A percentile compares a stretch with the other conserved stretches of the same genome.
These are phyloP conservation scores for Vigna mungo DNA, from an alignment of 306 rosid species.

Conservation along the genomic window DNA sequence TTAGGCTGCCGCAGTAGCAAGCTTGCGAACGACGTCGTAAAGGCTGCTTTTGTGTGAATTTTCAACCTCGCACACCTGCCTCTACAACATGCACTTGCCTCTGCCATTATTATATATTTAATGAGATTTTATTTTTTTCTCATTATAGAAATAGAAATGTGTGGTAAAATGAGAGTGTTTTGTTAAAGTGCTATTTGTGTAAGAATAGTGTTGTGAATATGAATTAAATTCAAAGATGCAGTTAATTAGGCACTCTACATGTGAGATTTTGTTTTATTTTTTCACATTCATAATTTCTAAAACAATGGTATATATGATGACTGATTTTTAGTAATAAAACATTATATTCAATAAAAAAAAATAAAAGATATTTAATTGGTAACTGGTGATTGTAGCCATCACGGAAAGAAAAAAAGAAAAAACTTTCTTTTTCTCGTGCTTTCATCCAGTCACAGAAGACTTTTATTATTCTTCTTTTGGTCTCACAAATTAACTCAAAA, in stretches of 20 bases:
- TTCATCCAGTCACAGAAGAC: neutral
- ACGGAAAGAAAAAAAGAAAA: neutral
- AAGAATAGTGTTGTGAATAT: neutral
- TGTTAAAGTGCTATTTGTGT: neutral
- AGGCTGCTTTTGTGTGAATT: conserved; percentile 46
- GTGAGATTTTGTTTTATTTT: no score
- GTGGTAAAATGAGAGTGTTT: neutral
- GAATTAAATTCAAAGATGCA: no score
- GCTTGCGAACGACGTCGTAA: conserved; percentile 51
- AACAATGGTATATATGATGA: no score
- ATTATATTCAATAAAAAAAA: no score
- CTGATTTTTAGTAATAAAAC: no score
- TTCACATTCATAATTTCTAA: no score
- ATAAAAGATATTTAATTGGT: no score
- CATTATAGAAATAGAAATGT: neutral
- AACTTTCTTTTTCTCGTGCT: neutral
- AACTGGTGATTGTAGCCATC: neutral
- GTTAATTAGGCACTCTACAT: no score
- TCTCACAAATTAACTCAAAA: neutral
- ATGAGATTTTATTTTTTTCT: neutral
- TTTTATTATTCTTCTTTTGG: neutral
- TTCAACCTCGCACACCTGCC: neutral
- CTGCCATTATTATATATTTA: neutral
- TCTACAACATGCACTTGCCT: no score
- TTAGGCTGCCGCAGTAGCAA: conserved; percentile 50